A percentile compares a stretch with the other conserved stretches of the same genome.
phyloP scores from a whole-genome alignment of 306 rosid genomes.

The Parietaria judaica region DNA sequence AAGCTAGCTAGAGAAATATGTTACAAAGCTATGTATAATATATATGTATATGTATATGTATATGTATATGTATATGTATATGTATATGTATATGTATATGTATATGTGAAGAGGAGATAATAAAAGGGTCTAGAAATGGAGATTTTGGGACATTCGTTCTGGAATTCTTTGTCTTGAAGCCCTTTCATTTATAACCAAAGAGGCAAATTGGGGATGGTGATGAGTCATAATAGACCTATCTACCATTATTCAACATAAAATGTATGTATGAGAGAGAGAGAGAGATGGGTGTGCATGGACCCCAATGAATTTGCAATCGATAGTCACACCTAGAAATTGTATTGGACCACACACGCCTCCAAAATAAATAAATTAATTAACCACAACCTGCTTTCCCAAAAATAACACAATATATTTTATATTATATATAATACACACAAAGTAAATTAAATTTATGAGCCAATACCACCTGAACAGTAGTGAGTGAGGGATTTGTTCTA shows the following conservation, averaged over 20 bases:
- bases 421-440: no score
- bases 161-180: slow-evolving; percentile 28
- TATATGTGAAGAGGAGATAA: not conserved
- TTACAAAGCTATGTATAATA: no score
- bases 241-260: slow-evolving; percentile 2
- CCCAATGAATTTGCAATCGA: slow-evolving; percentile 35
- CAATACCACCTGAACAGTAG: slow-evolving; percentile 1
- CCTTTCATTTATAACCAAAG: slow-evolving; percentile 40
- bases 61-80: not conserved
- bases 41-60: not conserved
- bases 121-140: slow-evolving; percentile 17
- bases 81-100: not conserved
- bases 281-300: slow-evolving; percentile 45
- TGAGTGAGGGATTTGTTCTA: not conserved
- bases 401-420: no score
- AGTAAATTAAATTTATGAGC: not conserved
- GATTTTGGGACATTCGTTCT: slow-evolving; percentile 28
- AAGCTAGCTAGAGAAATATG: no score
- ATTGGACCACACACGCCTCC: slow-evolving; percentile 31
- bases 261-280: slow-evolving; percentile 26
- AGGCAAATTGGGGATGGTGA: slow-evolving; percentile 24
- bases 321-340: slow-evolving; percentile 28
- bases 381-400: no score
- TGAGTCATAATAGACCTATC: slow-evolving; percentile 2
- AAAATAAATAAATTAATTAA: slow-evolving; percentile 5